phyloP scores from a whole-genome alignment of 345 rosid genomes.

The Lumnitzera littorea region DNA sequence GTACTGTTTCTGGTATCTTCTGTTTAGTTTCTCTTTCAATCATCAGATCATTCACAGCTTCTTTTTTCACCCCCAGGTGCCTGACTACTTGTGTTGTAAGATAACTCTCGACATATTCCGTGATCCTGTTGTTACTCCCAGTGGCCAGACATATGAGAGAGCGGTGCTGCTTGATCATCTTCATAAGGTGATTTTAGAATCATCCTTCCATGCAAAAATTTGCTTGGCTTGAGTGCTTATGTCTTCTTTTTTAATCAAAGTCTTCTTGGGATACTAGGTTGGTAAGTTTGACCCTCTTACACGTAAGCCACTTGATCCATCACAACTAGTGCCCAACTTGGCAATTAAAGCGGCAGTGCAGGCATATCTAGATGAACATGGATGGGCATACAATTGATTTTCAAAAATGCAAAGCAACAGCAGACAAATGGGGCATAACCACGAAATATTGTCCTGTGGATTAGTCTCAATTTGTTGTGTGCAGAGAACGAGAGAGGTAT shows the following conservation, averaged over 20 bases:
- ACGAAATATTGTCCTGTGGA: no score
- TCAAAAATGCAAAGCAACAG: no score
- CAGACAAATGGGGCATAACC: no score
- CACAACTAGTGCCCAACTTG: slow-evolving; percentile 61
- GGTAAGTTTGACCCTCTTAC: slow-evolving; percentile 90
- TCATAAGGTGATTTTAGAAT: slow-evolving; percentile 40
- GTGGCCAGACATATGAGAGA: slow-evolving; percentile 87
- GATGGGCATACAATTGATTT: slow-evolving; percentile 63
- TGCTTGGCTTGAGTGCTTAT: not conserved
- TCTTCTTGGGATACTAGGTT: slow-evolving; percentile 31
- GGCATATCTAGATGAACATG: slow-evolving; percentile 59
- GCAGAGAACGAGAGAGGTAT: no score
- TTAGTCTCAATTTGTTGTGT: no score
- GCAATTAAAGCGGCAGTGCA: slow-evolving; percentile 88
- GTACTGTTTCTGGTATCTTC: not conserved
- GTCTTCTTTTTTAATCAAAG: not conserved
- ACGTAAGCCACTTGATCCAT: slow-evolving; percentile 41
- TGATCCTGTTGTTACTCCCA: slow-evolving; percentile 87
- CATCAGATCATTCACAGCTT: not conserved
- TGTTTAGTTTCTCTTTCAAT: not conserved
- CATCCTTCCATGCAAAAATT: not conserved
- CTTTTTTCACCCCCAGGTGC: slow-evolving; percentile 41
- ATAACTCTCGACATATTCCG: slow-evolving; percentile 82
- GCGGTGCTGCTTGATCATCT: slow-evolving; percentile 82
- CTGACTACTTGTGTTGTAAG: slow-evolving; percentile 80